A percentile compares a stretch with the other conserved stretches of the same genome.
phyloP scores from a whole-genome alignment of 805 yeast species.

The Yueomyces sp. region DNA sequence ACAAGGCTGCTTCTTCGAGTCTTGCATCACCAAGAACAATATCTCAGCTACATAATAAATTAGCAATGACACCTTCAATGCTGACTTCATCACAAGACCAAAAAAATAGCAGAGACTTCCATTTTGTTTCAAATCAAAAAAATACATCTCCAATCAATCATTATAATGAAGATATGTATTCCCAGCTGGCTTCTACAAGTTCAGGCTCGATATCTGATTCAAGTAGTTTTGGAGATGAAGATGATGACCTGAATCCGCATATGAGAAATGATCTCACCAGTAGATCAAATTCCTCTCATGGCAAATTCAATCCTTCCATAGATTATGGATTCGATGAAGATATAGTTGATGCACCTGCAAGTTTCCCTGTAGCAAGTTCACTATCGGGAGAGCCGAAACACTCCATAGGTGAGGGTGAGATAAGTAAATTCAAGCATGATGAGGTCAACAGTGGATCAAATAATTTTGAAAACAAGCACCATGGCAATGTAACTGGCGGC shows the following conservation, averaged over 20 bases:
- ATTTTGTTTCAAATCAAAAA: background rate
- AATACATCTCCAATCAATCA: background rate
- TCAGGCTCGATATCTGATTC: background rate
- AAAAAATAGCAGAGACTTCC: too few species aligned
- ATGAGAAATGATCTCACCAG: background rate
- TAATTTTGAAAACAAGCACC: background rate
- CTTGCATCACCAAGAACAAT: constrained; percentile 1
- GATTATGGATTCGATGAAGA: background rate
- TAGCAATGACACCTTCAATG: constrained; percentile 3
- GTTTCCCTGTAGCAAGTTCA: background rate
- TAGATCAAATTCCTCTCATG: background rate
- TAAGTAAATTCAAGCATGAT: background rate
- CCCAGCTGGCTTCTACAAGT: background rate
- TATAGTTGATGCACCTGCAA: background rate
- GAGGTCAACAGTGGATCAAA: background rate
- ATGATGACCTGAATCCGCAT: background rate
- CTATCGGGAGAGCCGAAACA: background rate
- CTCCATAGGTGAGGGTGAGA: background rate
- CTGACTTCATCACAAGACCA: background rate
- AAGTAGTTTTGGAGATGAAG: background rate
- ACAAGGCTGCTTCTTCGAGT: background rate
- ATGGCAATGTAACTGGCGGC: background rate
- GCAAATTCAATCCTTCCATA: background rate
- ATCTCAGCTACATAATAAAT: constrained; percentile 1
- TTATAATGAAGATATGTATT: background rate